Evolutionary conservation across 2,329 filamentous ascomycete species (phyloP), one percentile per base, ranked within the genome.

Genomic region (Scytalidium lignicola): DNA sequence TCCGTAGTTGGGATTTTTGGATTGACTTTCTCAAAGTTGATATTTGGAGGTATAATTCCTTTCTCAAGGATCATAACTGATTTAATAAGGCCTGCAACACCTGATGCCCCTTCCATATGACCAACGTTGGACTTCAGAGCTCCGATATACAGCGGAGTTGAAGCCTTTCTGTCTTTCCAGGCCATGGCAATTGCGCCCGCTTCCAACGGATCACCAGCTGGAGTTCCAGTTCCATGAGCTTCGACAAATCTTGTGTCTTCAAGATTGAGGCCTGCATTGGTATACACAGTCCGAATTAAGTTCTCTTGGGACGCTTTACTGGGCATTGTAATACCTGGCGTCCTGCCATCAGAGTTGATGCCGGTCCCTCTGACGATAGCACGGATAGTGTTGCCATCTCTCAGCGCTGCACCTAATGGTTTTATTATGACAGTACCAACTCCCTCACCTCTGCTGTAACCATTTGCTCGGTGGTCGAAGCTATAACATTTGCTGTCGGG

Each of bases 381-480:
- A 3, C 76, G 71, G 48, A 81, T 77, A 0, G 74, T 74, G 58
- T 85, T 79, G 19, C 78, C 76, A 54, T 80, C 76, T 12, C 67
- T 66, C 5, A 85, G 55, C 1, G 82, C 82, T 58, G 81, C 75
- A 7, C 69, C 65, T 0, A 85, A 64, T 1, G 72, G 72, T 62
- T 85, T 85, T 42, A 86, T 58, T 3, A 84, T 57, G 1, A 85
- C 63, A 9, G 78, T 70, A 0, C 73, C 79, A 20, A 79, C 69
- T 1, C 80, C 83, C 56, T 86, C 82, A 1, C 80, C 82, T 29
- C 81, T 70, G 0, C 75, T 79, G 55, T 85, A 86, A 1, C 83
- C 83, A 49, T 80, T 76, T 19, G 79, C 82, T 2, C 73, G 68
- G 17, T 69, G 58, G 52, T 84, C 80, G 53, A 80, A 83, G 3